phyloP scores from a whole-genome alignment of 2,329 filamentous ascomycete genomes.

The Fusarium luffae region DNA sequence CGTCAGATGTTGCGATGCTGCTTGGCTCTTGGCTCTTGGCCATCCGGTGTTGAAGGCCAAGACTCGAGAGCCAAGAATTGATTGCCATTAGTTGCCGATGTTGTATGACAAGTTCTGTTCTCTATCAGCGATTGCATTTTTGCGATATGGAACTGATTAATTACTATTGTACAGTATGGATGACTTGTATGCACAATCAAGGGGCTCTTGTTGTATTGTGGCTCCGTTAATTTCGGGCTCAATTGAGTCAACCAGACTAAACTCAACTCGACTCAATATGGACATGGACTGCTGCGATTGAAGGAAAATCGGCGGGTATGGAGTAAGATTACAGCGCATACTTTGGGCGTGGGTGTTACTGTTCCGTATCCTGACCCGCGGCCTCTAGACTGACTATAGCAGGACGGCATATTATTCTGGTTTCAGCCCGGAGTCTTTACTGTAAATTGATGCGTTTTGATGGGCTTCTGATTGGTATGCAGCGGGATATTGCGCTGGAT shows the following conservation, averaged over 20 bases:
- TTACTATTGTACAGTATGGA: conserved; percentile 14
- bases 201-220: conserved; percentile 19
- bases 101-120: neutral
- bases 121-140: conserved; percentile 12
- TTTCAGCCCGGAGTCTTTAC: conserved; percentile 22
- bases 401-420: conserved; percentile 16
- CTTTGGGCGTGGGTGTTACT: conserved; percentile 24
- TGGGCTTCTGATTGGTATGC: conserved; percentile 31
- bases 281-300: conserved; percentile 1
- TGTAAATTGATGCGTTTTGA: conserved; percentile 7
- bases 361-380: neutral
- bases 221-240: conserved; percentile 30
- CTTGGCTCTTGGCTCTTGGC: conserved; percentile 29
- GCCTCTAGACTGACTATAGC: neutral
- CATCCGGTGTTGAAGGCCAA: neutral
- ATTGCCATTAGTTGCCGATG: neutral
- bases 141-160: neutral
- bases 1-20: conserved; percentile 2
- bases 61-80: conserved; percentile 1
- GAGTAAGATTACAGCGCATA: conserved; percentile 33
- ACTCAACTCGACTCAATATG: neutral
- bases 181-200: conserved; percentile 31
- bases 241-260: neutral
- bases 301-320: conserved; percentile 30
- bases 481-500: conserved; percentile 36